Base-by-base conservation (phyloP, 163 green algal species). In the Volvox carteri region DNA sequence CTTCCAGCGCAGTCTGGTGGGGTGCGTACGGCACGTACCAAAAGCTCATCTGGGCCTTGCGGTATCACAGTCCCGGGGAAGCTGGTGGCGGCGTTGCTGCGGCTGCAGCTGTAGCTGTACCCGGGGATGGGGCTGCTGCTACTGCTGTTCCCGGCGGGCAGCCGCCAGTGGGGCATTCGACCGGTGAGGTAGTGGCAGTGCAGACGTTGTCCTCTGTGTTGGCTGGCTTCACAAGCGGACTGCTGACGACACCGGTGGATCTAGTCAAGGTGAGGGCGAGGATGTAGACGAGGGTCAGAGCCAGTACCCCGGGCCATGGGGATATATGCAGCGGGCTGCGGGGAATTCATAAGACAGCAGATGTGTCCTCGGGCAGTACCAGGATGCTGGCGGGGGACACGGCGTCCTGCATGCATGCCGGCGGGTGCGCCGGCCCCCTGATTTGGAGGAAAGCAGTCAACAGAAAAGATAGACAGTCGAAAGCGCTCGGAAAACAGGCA, bases 191-290 rank as follows among this genome's bases (percentile, higher is more conserved):
- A 7, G n/a, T 98, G 18, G 93, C 52, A 3, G 95, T 99, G 73
- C 96, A 99, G 92, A 94, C 91, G 6, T 74, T 78, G 44, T 90
- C 96, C 0, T 96, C 94, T 1, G 67, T 98, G 35, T 80, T 96
- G 37, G 96, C 97, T 7, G 98, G 98, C 6, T 92, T 84, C 65
- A 98, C 96, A 18, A 93, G 94, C 4, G 95, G 95, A 7, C 44
- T 96, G 4, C 58, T 99, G 19, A 99, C 98, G 0, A 99, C 95
- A 46, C 98, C 97, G 2, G 89, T 99, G 62, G 97, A 99, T 88
- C 94, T 98, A 2, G 88, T 99, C 68, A 99, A 99, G 81, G 81
- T 87, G 65, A 48, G 80, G 25, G n/a, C n/a, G n/a, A n/a, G n/a
- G n/a, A n/a, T n/a, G n/a, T n/a, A n/a, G n/a, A n/a, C n/a, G n/a